A percentile compares a stretch with the other conserved stretches of the same genome.
These are phyloP conservation scores for Hordeum marinum DNA, from an alignment of 176 grass and related monocot species.

Conservation along the genomic window DNA sequence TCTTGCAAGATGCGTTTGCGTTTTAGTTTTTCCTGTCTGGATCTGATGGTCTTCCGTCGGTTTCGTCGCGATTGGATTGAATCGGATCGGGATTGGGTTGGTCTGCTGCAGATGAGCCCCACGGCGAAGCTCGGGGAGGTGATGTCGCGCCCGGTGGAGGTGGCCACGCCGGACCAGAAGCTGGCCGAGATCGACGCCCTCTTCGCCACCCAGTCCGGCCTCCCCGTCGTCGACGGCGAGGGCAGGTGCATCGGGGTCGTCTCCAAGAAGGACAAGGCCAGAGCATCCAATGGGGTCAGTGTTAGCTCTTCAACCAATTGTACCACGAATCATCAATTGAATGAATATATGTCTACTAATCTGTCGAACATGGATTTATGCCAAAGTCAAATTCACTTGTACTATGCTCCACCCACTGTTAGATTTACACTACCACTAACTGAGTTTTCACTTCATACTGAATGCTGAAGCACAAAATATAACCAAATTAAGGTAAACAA, in stretches of 20 bases:
- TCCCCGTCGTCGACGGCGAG: constrained; percentile 54
- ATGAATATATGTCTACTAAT: no score
- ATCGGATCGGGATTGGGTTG: background rate
- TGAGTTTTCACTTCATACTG: no score
- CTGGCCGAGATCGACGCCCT: constrained; percentile 21
- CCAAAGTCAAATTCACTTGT: background rate
- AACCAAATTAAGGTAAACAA: background rate
- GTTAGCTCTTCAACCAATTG: background rate
- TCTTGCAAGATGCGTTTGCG: no score
- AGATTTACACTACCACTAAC: background rate
- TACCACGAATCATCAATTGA: background rate
- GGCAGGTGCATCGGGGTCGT: constrained; percentile 64
- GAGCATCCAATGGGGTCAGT: constrained; percentile 43
- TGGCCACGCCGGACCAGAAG: constrained; percentile 25
- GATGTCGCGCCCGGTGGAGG: constrained; percentile 60
- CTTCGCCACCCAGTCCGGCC: constrained; percentile 53
- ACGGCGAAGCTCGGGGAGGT: constrained; percentile 42
- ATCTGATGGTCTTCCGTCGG: background rate
- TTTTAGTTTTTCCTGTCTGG: no score
- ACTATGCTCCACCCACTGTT: background rate
- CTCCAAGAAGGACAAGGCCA: constrained; percentile 64
- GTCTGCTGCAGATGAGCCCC: constrained; percentile 27
- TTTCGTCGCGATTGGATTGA: background rate
- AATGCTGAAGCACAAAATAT: background rate
- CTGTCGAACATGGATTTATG: background rate